Conservation (phyloP, 495 filamentous ascomycete species). For the Saxophila tyrrhenica region DNA sequence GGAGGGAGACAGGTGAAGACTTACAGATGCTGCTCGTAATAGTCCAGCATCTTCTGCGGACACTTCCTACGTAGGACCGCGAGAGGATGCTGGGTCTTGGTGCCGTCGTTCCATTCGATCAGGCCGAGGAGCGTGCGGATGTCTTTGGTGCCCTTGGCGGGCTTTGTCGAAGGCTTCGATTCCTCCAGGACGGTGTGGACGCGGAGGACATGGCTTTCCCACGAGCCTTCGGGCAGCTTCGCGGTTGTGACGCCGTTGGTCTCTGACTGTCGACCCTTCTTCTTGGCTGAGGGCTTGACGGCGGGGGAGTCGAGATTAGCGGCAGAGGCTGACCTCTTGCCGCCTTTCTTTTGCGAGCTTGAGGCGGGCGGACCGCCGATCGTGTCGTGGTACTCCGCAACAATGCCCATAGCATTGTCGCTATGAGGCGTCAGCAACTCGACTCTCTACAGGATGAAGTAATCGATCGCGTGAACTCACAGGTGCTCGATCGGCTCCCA, state of each 20-base stretch:
- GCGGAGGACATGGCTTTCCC: conserved; percentile 44
- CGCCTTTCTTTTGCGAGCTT: conserved; percentile 16
- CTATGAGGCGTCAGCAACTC: conserved; percentile 1
- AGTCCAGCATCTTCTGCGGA: conserved; percentile 34
- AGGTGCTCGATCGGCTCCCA: conserved; percentile 51
- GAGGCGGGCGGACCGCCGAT: conserved; percentile 40
- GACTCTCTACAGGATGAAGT: too few species aligned
- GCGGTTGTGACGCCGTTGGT: conserved; percentile 2
- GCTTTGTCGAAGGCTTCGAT: conserved; percentile 19
- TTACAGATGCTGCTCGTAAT: conserved; percentile 33
- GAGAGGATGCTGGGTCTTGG: conserved; percentile 30
- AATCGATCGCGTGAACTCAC: too few species aligned
- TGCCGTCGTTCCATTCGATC: conserved; percentile 42
- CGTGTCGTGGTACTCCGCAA: conserved; percentile 42
- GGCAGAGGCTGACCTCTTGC: conserved; percentile 22
- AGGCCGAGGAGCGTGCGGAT: conserved; percentile 34
- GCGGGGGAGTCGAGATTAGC: conserved; percentile 13
- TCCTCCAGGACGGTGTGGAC: conserved; percentile 47
- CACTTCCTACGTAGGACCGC: conserved; percentile 28
- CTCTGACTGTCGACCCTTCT: conserved; percentile 8
- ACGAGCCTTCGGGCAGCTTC: conserved; percentile 40
- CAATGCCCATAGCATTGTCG: conserved; percentile 40
- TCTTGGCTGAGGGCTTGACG: conserved; percentile 3
- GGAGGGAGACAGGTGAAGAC: conserved; percentile 6
- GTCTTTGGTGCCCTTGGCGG: conserved; percentile 17